Base-by-base conservation (phyloP, 176 grass and related monocot species). In the Eragrostis nindensis region DNA sequence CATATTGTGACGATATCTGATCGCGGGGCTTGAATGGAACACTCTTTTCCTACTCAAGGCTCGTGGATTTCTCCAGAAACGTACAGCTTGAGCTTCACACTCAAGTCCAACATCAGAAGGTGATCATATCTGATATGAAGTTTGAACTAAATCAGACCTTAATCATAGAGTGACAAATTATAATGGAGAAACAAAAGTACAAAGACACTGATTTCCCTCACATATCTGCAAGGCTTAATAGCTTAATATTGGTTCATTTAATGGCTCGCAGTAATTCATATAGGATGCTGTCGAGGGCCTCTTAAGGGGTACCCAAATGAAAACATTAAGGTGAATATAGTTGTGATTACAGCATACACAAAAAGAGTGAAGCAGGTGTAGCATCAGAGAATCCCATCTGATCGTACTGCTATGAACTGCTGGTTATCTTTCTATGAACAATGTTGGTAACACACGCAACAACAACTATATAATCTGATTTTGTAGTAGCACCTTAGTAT, bases 31-130 rank as follows among this genome's bases (percentile, higher is more conserved):
- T 29, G 88, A 87, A 86, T 83, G 68, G 44, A 74, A 75, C 22
- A 45, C 65, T 69, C 19, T 64, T 77, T 82, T 94, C 59, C 79
- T 81, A 68, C 77, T 86, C 73, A 76, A 22, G 22, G 68, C 69
- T 40, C 76, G 68, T 79, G 79, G 66, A 42, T 66, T 75, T 39
- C 32, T 83, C 88, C 85, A 90, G 39, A 62, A 52, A 49, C 82
- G 74, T 74, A 76, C 83, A 86, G 73, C 65, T 78, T 86, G 85
- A 38, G 83, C 85, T 66, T 94, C 88, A 41, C 48, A 59, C 68
- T 91, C 83, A 70, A 94, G 88, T 76, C 92, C 92, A 66, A 94
- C 82, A 74, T 90, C 88, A 49, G 79, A 68, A 69, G 92, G 83
- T 44, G 66, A 94, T 88, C 62, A 59, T 82, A 57, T 94, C 92